Evolutionary conservation across 805 yeast species (phyloP), one percentile per base, ranked within the genome.

Genomic region (Sugiyamaella boreocaroliniensis): DNA sequence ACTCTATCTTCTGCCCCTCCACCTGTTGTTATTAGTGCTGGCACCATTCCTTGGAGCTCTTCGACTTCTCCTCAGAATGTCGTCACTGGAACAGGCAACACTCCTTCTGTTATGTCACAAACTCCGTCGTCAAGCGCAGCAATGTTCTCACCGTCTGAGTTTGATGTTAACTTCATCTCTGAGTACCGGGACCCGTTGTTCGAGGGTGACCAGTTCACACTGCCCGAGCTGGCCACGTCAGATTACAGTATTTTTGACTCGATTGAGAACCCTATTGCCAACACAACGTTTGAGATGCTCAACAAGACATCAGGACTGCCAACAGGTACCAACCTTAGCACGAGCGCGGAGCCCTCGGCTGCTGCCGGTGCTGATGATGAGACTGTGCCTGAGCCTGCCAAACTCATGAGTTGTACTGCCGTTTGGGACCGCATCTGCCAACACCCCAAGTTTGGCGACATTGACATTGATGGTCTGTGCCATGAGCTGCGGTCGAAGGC

Each of bases 351-450:
- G 12, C 50, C 26, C n/a, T 53, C 40, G 19, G 14, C 49, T 16
- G 18, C 43, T 8, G 22, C 41, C 14, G 48, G 45, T n/a, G 56
- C 47, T 7, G 59, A 51, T 9, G 63, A 58, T 20, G 70, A 66
- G 18, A 56, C 60, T 8, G 69, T 68, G 19, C 71, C 72, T 2
- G 66, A 63, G 2, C 51, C 57, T 18, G 56, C 61, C 40, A 63
- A 60, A 53, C 58, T 67, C 60, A 70, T 86, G 70, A 81, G 81
- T 64, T 93, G 99, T 69, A 80, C 95, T 0, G 97, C 89, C 60
- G 85, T 92, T 14, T 93, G 99, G 99, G 98, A 92, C 68, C 79
- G 98, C 64, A 85, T 93, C 40, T 86, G 97, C 1, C 70, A 93
- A 19, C 98, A 93, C 74, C 98, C 99, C 34, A 81, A 85, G 65